Evolutionary conservation across 257 asterid species (phyloP).

Genomic region (Leonotis leonurus): DNA sequence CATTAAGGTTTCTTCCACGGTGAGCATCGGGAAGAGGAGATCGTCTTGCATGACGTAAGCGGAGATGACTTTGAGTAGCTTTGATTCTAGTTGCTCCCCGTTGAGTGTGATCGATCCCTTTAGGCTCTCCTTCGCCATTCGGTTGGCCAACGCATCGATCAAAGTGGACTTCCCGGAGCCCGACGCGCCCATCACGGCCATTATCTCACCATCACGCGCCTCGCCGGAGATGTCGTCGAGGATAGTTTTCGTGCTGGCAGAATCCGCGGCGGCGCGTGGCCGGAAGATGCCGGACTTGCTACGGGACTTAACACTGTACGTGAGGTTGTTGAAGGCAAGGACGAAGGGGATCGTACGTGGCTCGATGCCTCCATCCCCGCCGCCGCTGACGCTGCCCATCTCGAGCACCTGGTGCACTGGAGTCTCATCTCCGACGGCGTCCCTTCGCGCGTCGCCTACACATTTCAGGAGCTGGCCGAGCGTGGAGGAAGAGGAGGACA

Average conservation of each 20-base stretch:
- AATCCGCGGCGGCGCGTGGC: slow-evolving; percentile 5
- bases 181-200: slow-evolving; percentile 71
- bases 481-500: slow-evolving; percentile 26
- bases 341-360: slow-evolving; percentile 42
- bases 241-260: slow-evolving; percentile 23
- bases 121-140: slow-evolving; percentile 49
- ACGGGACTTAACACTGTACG: slow-evolving; percentile 41
- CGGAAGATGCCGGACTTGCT: slow-evolving; percentile 7
- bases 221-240: slow-evolving; percentile 54
- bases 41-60: slow-evolving; percentile 86
- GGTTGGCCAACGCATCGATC: slow-evolving; percentile 56
- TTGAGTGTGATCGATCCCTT: slow-evolving; percentile 49
- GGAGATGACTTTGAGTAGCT: slow-evolving; percentile 44
- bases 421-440: slow-evolving; percentile 56
- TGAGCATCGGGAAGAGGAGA: slow-evolving; percentile 61
- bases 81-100: slow-evolving; percentile 46
- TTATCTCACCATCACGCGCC: slow-evolving; percentile 64
- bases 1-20: slow-evolving; percentile 68
- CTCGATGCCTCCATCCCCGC: no score
- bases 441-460: slow-evolving; percentile 43
- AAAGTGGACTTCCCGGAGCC: slow-evolving; percentile 71
- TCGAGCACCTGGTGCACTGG: slow-evolving; percentile 51
- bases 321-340: slow-evolving; percentile 50
- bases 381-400: slow-evolving; percentile 11
- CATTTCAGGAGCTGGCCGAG: slow-evolving; percentile 34